Evolutionary conservation across 2,329 filamentous ascomycete species (phyloP).

Genomic region (Coleophoma crateriformis): DNA sequence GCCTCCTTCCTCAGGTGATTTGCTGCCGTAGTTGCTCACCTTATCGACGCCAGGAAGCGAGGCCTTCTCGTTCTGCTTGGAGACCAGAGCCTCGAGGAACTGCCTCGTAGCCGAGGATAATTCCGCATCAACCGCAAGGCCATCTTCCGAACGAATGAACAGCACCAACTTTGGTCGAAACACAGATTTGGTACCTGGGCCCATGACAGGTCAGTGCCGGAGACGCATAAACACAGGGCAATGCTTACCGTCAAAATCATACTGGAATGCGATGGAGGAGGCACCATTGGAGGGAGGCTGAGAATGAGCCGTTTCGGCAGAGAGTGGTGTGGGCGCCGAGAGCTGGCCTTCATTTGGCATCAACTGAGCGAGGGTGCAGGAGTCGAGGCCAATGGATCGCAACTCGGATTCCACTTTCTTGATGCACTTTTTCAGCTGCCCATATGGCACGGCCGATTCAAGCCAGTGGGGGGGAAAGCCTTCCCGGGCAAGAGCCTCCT

Average conservation of each 20-base stretch:
- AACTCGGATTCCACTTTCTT: constrained; percentile 74
- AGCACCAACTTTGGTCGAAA: constrained; percentile 68
- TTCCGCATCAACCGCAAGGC: constrained; percentile 61
- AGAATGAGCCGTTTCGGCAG: background rate
- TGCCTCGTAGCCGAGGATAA: constrained; percentile 50
- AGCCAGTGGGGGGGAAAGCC: constrained; percentile 71
- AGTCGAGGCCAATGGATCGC: constrained; percentile 63
- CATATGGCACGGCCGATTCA: constrained; percentile 74
- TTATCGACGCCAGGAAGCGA: no score
- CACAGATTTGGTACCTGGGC: constrained; percentile 32
- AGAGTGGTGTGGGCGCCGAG: background rate
- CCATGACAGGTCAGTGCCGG: constrained; percentile 1
- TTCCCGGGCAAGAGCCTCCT: constrained; percentile 62
- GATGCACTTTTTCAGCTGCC: constrained; percentile 82
- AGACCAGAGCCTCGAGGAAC: constrained; percentile 53
- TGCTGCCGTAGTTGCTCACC: no score
- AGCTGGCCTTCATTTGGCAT: constrained; percentile 28
- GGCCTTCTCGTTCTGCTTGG: background rate
- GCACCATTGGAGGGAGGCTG: constrained; percentile 14
- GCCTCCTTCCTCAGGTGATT: no score
- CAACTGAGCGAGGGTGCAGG: constrained; percentile 62
- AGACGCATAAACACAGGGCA: no score
- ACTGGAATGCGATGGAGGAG: constrained; percentile 40
- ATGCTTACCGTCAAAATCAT: constrained; percentile 45
- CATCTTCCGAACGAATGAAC: constrained; percentile 60